These are phyloP conservation scores for Pythium vanterpoolii DNA, from an alignment of 352 stramenopile species.

Conservation along the genomic window DNA sequence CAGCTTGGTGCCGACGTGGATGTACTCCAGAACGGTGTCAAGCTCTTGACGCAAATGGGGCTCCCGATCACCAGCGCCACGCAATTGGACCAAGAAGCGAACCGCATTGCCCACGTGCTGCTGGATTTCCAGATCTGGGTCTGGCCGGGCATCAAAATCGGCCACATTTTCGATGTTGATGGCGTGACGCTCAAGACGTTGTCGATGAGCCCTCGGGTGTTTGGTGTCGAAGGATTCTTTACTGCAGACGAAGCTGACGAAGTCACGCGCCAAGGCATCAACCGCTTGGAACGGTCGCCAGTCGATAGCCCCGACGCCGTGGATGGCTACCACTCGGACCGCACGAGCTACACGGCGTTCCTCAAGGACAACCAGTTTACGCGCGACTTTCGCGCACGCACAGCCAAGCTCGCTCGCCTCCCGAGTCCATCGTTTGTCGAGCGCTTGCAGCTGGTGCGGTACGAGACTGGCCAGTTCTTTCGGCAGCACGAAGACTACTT, in stretches of 20 bases:
- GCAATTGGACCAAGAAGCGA: slow-evolving; percentile 30
- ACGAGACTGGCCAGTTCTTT: slow-evolving; percentile 68
- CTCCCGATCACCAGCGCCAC: slow-evolving; percentile 35
- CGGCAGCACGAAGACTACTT: slow-evolving; percentile 81
- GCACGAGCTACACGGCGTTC: slow-evolving; percentile 72
- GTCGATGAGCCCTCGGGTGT: slow-evolving; percentile 60
- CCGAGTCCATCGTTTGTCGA: slow-evolving; percentile 49
- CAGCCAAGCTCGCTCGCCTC: slow-evolving; percentile 42
- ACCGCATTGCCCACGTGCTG: slow-evolving; percentile 59
- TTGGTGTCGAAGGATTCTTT: slow-evolving; percentile 65
- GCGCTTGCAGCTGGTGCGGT: slow-evolving; percentile 65
- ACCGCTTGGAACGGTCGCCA: slow-evolving; percentile 47
- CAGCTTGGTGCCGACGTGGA: slow-evolving; percentile 44
- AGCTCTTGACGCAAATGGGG: slow-evolving; percentile 52
- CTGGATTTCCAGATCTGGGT: slow-evolving; percentile 74
- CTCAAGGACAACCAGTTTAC: slow-evolving; percentile 63
- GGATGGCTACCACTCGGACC: slow-evolving; percentile 55
- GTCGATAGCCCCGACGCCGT: slow-evolving; percentile 55
- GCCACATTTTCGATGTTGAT: slow-evolving; percentile 50
- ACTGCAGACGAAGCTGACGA: slow-evolving; percentile 46
- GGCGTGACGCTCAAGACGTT: slow-evolving; percentile 52
- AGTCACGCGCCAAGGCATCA: slow-evolving; percentile 48
- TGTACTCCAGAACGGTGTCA: slow-evolving; percentile 48
- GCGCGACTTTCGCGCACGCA: slow-evolving; percentile 49
- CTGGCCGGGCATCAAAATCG: slow-evolving; percentile 70